phyloP scores from a whole-genome alignment of 2,329 filamentous ascomycete genomes.

The Gyromitra esculenta region DNA sequence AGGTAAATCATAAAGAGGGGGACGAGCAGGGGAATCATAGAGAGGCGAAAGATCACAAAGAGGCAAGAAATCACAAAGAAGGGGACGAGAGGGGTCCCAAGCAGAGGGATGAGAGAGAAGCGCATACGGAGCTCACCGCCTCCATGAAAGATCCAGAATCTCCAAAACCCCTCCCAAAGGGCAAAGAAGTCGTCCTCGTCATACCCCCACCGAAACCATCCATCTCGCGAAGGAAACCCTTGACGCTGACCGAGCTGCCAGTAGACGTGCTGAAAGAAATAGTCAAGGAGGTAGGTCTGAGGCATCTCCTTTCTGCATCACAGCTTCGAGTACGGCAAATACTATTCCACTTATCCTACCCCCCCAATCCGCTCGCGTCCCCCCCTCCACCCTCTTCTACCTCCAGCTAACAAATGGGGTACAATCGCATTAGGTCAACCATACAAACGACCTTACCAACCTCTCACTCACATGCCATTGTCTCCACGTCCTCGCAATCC shows the following conservation, averaged over 20 bases:
- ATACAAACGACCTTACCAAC: conserved; percentile 82
- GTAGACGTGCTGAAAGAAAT: conserved; percentile 81
- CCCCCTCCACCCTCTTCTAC: conserved; percentile 25
- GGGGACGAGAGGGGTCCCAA: neutral
- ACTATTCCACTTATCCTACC: conserved; percentile 31
- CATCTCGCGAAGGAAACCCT: conserved; percentile 64
- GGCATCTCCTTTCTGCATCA: conserved; percentile 26
- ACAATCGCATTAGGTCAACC: conserved; percentile 69
- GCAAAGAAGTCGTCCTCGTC: conserved; percentile 24
- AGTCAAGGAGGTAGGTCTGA: conserved; percentile 73
- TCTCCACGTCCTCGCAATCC: conserved; percentile 77
- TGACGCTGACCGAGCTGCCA: conserved; percentile 77
- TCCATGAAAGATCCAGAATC: neutral
- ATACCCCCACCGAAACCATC: conserved; percentile 2
- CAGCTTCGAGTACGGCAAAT: conserved; percentile 38
- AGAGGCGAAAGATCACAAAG: no score
- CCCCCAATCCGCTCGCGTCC: conserved; percentile 19
- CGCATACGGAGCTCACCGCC: no score
- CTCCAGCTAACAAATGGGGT: conserved; percentile 15
- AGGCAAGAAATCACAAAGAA: no score
- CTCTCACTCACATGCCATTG: conserved; percentile 81
- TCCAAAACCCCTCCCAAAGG: neutral
- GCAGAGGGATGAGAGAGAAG: conserved; percentile 7
- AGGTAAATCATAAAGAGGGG: neutral
- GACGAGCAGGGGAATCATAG: conserved; percentile 1